phyloP scores from a whole-genome alignment of 1,139 yeast genomes.

The Nakaseomyces sp. region DNA sequence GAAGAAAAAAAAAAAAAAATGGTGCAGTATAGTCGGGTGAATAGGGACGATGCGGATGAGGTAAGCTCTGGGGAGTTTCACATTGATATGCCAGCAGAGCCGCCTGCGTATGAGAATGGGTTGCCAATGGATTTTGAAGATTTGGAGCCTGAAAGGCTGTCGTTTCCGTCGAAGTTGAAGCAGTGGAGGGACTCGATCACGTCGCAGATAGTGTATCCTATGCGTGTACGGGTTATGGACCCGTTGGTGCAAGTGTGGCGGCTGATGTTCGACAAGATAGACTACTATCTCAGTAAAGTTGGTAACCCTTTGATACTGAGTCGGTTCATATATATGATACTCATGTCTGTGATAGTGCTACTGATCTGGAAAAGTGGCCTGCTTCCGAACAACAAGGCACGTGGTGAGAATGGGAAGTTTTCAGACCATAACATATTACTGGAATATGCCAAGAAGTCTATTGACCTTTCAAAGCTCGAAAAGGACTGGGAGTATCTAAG shows the following conservation, averaged over 20 bases:
- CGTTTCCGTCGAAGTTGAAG: not conserved
- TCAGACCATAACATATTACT: slow-evolving; percentile 43
- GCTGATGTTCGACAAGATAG: slow-evolving; percentile 40
- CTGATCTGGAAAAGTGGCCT: slow-evolving; percentile 48
- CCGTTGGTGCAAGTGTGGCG: slow-evolving; percentile 24
- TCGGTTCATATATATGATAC: slow-evolving; percentile 59
- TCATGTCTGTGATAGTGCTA: slow-evolving; percentile 52
- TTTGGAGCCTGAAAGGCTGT: not conserved
- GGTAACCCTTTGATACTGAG: slow-evolving; percentile 86
- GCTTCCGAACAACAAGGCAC: slow-evolving; percentile 41
- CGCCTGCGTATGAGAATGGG: slow-evolving; percentile 6
- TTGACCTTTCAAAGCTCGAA: slow-evolving; percentile 53
- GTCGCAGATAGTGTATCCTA: slow-evolving; percentile 18
- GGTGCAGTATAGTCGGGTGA: not conserved
- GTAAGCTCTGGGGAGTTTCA: not conserved
- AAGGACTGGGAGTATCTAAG: slow-evolving; percentile 68
- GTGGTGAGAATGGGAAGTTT: slow-evolving; percentile 50
- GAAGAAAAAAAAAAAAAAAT: not conserved
- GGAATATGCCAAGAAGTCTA: slow-evolving; percentile 40
- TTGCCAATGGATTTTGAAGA: slow-evolving; percentile 2
- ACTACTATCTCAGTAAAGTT: slow-evolving; percentile 47
- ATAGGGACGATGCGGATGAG: slow-evolving; percentile 1
- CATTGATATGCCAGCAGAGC: slow-evolving; percentile 5
- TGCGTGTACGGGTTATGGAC: slow-evolving; percentile 22
- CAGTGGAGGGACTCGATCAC: slow-evolving; percentile 3